A percentile compares a stretch with the other conserved stretches of the same genome.
Conservation (phyloP, 192 early-diverging fungal genomes). For the Linnemannia zychae region DNA sequence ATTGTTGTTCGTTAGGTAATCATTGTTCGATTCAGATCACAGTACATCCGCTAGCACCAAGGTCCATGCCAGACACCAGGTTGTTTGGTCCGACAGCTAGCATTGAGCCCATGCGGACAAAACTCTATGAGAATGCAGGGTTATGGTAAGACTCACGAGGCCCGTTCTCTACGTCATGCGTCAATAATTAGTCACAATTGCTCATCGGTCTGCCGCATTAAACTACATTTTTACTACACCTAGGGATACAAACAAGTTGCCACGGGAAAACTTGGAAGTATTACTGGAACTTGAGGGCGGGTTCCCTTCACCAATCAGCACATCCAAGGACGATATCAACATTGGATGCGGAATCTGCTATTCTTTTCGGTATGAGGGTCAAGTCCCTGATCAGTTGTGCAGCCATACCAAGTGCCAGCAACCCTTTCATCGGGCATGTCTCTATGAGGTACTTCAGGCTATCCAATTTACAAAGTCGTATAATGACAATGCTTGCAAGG, state of each 20-base stretch:
- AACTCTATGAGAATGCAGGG: slow-evolving; percentile 26
- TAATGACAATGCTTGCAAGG: neutral
- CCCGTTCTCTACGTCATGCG: neutral
- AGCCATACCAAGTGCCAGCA: slow-evolving; percentile 45
- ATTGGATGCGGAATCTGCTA: slow-evolving; percentile 56
- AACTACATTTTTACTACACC: neutral
- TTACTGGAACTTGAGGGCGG: slow-evolving; percentile 35
- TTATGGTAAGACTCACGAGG: slow-evolving; percentile 26
- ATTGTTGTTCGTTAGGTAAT: slow-evolving; percentile 16
- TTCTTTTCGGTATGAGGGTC: slow-evolving; percentile 44
- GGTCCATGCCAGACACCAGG: slow-evolving; percentile 28
- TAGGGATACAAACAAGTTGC: slow-evolving; percentile 28
- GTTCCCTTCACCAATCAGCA: slow-evolving; percentile 37
- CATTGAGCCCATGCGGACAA: slow-evolving; percentile 42
- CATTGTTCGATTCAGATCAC: slow-evolving; percentile 53
- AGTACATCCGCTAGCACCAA: slow-evolving; percentile 31
- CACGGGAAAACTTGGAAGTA: slow-evolving; percentile 35
- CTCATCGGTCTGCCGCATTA: neutral
- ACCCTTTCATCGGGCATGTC: slow-evolving; percentile 35
- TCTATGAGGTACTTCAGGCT: slow-evolving; percentile 38
- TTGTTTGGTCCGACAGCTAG: slow-evolving; percentile 32
- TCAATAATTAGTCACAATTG: neutral
- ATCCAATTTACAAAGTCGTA: no score
- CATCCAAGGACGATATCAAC: slow-evolving; percentile 42
- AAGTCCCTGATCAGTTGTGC: slow-evolving; percentile 48